phyloP scores from a whole-genome alignment of 768 basidiomycete species.

The Crepidotus variabilis region DNA sequence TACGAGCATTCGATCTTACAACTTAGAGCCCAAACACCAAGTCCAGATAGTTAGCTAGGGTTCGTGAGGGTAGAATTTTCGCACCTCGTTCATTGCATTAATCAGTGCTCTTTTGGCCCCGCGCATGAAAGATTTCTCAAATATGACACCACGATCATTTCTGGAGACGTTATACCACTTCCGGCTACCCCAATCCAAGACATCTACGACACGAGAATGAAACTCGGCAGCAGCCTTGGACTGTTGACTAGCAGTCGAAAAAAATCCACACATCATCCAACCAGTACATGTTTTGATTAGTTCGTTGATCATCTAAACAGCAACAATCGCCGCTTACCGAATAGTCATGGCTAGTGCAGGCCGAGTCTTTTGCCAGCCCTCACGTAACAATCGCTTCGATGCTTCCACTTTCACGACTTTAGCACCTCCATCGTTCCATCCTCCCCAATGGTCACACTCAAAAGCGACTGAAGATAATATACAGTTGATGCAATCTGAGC shows the following conservation, averaged over 20 bases:
- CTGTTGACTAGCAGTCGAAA: constrained; percentile 17
- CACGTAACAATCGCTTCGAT: constrained; percentile 19
- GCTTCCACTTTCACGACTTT: constrained; percentile 29
- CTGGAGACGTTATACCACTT: constrained; percentile 34
- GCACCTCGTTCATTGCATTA: constrained; percentile 29
- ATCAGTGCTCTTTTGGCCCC: constrained; percentile 34
- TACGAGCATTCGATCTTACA: constrained; percentile 10
- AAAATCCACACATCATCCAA: constrained; percentile 37
- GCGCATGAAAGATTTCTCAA: constrained; percentile 37
- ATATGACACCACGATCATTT: constrained; percentile 38
- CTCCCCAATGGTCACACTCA: constrained; percentile 21
- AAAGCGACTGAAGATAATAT: constrained; percentile 22
- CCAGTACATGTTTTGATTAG: constrained; percentile 18
- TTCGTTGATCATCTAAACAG: not conserved
- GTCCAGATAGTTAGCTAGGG: not conserved
- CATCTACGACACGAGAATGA: constrained; percentile 30
- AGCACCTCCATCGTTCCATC: constrained; percentile 31
- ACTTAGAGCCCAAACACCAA: not conserved
- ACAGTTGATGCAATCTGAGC: not conserved
- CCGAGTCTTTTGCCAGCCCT: constrained; percentile 28
- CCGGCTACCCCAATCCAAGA: constrained; percentile 39
- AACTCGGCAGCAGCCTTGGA: constrained; percentile 26
- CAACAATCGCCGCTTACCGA: constrained; percentile 21
- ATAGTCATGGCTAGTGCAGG: constrained; percentile 34
- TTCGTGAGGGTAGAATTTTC: not conserved